Percentiles rank a stretch among this genome's conserved stretches.
phyloP scores from a whole-genome alignment of 2,329 filamentous ascomycete species.

The Diaporthe citrichinensis region DNA sequence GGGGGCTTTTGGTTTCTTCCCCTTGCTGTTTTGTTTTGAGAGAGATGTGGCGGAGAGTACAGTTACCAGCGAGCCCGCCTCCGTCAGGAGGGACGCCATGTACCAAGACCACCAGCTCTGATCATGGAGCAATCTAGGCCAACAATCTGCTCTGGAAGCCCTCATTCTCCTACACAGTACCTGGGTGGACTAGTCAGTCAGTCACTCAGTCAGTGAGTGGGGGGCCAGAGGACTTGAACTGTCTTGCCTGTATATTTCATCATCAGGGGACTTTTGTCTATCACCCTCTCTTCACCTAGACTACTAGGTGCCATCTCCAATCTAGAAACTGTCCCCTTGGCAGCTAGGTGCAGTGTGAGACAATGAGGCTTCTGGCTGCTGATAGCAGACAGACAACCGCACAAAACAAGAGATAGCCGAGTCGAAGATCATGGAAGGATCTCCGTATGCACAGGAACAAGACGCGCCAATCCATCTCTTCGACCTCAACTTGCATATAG shows the following conservation, averaged over 20 bases:
- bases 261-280: not conserved
- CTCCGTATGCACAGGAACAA: slow-evolving; percentile 19
- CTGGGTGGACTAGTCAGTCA: not conserved
- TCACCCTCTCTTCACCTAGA: not conserved
- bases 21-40: slow-evolving; percentile 31
- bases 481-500: slow-evolving; percentile 20
- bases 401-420: slow-evolving; percentile 22
- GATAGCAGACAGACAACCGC: not conserved
- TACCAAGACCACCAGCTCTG: slow-evolving; percentile 15
- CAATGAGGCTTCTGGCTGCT: slow-evolving; percentile 25
- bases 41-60: not conserved
- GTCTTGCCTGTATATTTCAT: not conserved
- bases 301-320: not conserved
- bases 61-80: not conserved
- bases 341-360: not conserved
- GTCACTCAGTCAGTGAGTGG: slow-evolving; percentile 2
- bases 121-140: slow-evolving; percentile 6
- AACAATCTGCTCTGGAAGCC: slow-evolving; percentile 25
- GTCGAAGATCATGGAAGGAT: slow-evolving; percentile 19
- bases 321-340: not conserved
- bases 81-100: not conserved
- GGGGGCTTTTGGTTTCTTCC: slow-evolving; percentile 25
- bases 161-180: slow-evolving; percentile 7
- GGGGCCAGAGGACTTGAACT: not conserved
- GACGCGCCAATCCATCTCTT: slow-evolving; percentile 6